Base-by-base conservation (phyloP, 495 filamentous ascomycete genomes). In the Tuber melanosporum region DNA sequence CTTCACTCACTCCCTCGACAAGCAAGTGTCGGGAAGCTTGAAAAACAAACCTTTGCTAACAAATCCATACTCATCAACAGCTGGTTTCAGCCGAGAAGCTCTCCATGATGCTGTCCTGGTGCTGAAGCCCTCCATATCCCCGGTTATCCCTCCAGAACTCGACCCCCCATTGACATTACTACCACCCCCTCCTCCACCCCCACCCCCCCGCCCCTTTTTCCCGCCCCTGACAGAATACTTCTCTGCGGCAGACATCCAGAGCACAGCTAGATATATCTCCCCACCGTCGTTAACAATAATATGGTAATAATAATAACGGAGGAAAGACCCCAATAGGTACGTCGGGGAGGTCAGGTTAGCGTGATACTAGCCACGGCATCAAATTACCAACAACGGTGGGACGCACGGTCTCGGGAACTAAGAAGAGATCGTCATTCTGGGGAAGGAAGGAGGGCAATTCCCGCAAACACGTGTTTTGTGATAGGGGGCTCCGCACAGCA, bases 41-140 rank as follows among this genome's bases (percentile, higher is more conserved):
- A 22, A 52, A 52, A 52, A 41, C 77, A 71, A 46, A 83, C 81
- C 81, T 82, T 83, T 83, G 72, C 81, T 83, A 73, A 83, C 81
- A 45, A 83, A 83, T 3, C 81, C 81, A 75, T 80, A 83, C 43
- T 82, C 81, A 26, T 82, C 81, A 66, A 77, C 71, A 47, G 57
- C 77, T 10, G 78, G 77, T 71, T 80, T 80, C 71, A 80, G 49
- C 41, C 78, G 78, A 45, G 71, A 79, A 49, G 78, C 70, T 12
- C 78, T 73, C 78, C 78, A 80, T 22, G 78, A 80, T 44, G 77
- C 42, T 14, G 78, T 76, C 45, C 78, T 75, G 10, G 52, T 62
- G n/a, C 10, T 62, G 1, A n/a, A 26, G n/a, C 22, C n/a, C 52
- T 62, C 52, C 52, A 14, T 26, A 26, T 62, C n/a, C n/a, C 52